Percentiles rank a stretch among this genome's conserved stretches.
These are phyloP conservation scores for Neurospora intermedia DNA, from an alignment of 495 filamentous ascomycete species.

Conservation along the genomic window DNA sequence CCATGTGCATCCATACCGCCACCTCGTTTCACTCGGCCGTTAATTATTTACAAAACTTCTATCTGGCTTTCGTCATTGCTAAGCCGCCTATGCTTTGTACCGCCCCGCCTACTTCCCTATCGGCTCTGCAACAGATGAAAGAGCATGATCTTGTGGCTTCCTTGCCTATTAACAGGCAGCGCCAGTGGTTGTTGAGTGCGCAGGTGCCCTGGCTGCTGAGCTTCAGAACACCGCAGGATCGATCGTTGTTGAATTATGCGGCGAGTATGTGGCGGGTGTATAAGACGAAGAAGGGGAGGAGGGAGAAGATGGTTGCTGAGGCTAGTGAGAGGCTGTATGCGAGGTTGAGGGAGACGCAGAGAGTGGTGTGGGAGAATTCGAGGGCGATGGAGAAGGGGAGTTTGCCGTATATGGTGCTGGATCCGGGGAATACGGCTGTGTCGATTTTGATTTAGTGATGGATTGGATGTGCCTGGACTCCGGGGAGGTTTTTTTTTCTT, in stretches of 20 bases:
- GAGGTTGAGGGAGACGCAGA: slow-evolving; percentile 17
- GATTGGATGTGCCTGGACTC: too few relatives aligned
- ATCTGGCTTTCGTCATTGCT: slow-evolving; percentile 34
- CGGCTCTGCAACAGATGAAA: slow-evolving; percentile 14
- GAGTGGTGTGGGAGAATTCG: slow-evolving; percentile 13
- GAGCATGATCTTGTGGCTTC: slow-evolving; percentile 29
- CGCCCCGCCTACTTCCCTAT: slow-evolving; percentile 19
- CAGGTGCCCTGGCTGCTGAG: slow-evolving; percentile 36
- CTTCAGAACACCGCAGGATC: slow-evolving; percentile 30
- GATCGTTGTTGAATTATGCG: slow-evolving; percentile 29
- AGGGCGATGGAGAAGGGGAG: slow-evolving; percentile 22
- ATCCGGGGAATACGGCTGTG: slow-evolving; percentile 30
- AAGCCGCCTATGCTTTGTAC: slow-evolving; percentile 33
- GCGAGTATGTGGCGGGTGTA: slow-evolving; percentile 23
- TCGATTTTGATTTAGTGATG: slow-evolving; percentile 26
- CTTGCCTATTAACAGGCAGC: slow-evolving; percentile 29
- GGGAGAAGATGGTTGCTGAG: slow-evolving; percentile 10
- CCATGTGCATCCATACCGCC: slow-evolving; percentile 44
- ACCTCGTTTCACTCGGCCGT: slow-evolving; percentile 38
- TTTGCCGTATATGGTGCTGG: slow-evolving; percentile 31
- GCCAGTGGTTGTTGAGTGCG: slow-evolving; percentile 26
- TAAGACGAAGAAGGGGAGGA: slow-evolving; percentile 8
- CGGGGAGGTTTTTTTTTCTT: too few relatives aligned
- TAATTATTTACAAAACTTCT: slow-evolving; percentile 42
- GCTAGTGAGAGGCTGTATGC: slow-evolving; percentile 16